Conservation (phyloP, 306 rosid species). For the Gillenia trifoliata region DNA sequence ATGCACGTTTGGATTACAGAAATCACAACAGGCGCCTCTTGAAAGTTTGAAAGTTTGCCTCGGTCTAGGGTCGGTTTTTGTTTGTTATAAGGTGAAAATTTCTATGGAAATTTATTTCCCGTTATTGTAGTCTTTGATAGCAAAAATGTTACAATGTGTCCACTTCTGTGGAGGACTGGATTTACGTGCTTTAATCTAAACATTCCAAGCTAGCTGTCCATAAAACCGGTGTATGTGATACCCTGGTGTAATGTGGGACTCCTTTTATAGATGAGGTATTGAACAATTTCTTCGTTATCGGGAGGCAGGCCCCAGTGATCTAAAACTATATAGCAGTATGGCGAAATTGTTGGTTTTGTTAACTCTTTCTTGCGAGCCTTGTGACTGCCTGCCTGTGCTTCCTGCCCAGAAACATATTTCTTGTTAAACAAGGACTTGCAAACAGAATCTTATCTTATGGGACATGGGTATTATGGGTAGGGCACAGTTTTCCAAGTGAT, state of each 20-base stretch:
- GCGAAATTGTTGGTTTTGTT: background rate
- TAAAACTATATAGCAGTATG: background rate
- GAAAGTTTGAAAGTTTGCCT: slow-evolving; percentile 19
- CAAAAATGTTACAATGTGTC: background rate
- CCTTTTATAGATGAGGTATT: background rate
- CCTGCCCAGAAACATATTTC: slow-evolving; percentile 17
- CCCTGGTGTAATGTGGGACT: background rate
- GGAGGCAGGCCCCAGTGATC: background rate
- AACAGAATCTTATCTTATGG: slow-evolving; percentile 16
- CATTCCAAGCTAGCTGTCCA: background rate
- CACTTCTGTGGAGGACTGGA: background rate
- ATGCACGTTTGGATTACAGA: slow-evolving; percentile 7
- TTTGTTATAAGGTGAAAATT: background rate
- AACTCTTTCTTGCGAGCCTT: slow-evolving; percentile 1
- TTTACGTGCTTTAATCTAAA: background rate
- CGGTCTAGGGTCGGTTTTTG: background rate
- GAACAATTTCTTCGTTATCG: background rate
- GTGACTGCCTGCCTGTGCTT: slow-evolving; percentile 20
- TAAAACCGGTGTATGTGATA: background rate
- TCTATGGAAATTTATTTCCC: background rate
- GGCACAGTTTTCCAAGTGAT: slow-evolving; percentile 23
- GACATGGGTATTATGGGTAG: slow-evolving; percentile 31
- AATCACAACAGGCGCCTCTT: slow-evolving; percentile 28
- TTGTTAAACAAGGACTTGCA: slow-evolving; percentile 5
- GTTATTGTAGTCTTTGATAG: background rate